Evolutionary conservation across 352 stramenopile species (phyloP).

Genomic region (Phytophthora vignae): DNA sequence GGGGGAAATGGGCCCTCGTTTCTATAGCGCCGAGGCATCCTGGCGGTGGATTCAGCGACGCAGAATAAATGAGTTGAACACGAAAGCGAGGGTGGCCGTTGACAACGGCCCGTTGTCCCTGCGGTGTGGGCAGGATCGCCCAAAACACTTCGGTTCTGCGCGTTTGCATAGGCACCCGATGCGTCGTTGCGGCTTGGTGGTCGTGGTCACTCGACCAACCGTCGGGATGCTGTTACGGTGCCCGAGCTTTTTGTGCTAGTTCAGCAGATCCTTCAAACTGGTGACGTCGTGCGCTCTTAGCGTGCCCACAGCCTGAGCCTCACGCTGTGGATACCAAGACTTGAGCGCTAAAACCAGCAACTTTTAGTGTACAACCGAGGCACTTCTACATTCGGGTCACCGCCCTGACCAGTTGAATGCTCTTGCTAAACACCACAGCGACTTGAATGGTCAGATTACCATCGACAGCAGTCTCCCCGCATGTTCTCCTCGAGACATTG

Average conservation of each 20-base stretch:
- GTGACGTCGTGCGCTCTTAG: too few relatives aligned
- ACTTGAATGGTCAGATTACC: too few relatives aligned
- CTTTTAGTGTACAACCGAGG: too few relatives aligned
- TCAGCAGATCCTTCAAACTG: too few relatives aligned
- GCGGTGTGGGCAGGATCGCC: constrained; percentile 13
- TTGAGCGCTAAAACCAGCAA: too few relatives aligned
- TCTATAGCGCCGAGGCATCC: constrained; percentile 6
- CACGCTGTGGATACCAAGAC: too few relatives aligned
- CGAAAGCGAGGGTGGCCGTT: neutral
- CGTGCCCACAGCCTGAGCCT: too few relatives aligned
- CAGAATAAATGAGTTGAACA: constrained; percentile 3
- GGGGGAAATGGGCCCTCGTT: constrained; percentile 5
- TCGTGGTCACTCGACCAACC: neutral
- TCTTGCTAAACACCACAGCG: too few relatives aligned
- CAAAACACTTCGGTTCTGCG: constrained; percentile 25
- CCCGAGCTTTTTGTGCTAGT: neutral
- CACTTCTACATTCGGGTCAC: too few relatives aligned
- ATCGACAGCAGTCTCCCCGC: too few relatives aligned
- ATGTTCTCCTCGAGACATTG: too few relatives aligned
- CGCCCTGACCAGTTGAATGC: too few relatives aligned
- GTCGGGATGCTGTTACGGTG: neutral
- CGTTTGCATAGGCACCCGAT: constrained; percentile 16
- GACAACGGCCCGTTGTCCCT: constrained; percentile 11
- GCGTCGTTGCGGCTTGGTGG: neutral
- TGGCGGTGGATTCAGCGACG: neutral